Conservation (phyloP, 2,329 filamentous ascomycete species). For the Lachnellula subtilissima region DNA sequence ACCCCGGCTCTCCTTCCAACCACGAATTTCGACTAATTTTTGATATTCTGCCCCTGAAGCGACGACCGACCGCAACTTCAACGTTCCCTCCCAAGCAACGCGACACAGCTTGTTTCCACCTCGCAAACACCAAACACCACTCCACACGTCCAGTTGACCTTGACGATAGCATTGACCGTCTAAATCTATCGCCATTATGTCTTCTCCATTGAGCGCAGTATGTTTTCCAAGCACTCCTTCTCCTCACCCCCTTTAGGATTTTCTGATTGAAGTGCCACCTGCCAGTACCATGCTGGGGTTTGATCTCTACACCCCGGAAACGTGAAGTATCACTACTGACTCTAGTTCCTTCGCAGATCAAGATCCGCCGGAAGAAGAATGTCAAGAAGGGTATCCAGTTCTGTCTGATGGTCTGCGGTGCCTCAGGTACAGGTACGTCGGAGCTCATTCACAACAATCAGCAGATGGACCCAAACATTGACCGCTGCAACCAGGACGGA, state of each 20-base stretch:
- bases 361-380: constrained; percentile 99
- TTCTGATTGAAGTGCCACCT: constrained; percentile 26
- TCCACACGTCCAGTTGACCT: constrained; percentile 13
- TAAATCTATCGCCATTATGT: constrained; percentile 37
- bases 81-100: constrained; percentile 22
- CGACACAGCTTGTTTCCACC: constrained; percentile 18
- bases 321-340: constrained; percentile 22
- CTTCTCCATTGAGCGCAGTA: constrained; percentile 50
- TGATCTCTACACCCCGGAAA: constrained; percentile 19
- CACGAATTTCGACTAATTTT: constrained; percentile 18
- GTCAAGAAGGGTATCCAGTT: constrained; percentile 90
- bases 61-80: constrained; percentile 22
- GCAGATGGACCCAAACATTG: constrained; percentile 7
- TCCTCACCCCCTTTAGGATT: constrained; percentile 26
- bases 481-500: constrained; percentile 62
- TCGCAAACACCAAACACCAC: constrained; percentile 6
- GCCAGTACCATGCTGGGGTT: constrained; percentile 26
- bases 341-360: constrained; percentile 55
- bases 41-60: constrained; percentile 21
- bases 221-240: constrained; percentile 27
- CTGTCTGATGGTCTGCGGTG: constrained; percentile 99
- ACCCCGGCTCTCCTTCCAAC: constrained; percentile 2
- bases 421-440: constrained; percentile 87
- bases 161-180: constrained; percentile 6
- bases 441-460: constrained; percentile 2